Evolutionary conservation across 352 stramenopile genomes (phyloP).

Genomic region (Phytophthora idaei): DNA sequence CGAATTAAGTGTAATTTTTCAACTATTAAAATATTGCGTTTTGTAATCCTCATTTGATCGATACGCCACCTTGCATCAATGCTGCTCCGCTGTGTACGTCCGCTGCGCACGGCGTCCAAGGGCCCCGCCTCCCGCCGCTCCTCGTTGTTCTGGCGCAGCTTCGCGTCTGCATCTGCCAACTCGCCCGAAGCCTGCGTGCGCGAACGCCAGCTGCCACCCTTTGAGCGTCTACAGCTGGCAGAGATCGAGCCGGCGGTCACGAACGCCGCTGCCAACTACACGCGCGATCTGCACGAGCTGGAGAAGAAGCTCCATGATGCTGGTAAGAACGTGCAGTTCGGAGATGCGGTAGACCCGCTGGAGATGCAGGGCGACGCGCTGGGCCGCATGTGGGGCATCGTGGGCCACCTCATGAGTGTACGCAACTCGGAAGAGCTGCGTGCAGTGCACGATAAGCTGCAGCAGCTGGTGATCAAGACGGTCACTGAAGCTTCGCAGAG

Average conservation of each 20-base stretch:
- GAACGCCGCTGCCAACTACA: constrained; percentile 53
- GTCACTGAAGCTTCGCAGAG: constrained; percentile 94
- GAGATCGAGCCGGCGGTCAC: constrained; percentile 70
- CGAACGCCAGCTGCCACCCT: constrained; percentile 67
- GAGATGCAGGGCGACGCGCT: constrained; percentile 93
- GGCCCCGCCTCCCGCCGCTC: constrained; percentile 1
- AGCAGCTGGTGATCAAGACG: constrained; percentile 93
- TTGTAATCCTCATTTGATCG: no score
- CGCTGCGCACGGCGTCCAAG: no score
- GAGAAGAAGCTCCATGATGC: constrained; percentile 41
- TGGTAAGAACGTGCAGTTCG: constrained; percentile 62
- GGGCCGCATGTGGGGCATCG: constrained; percentile 94
- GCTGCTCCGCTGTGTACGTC: no score
- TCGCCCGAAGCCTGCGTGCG: constrained; percentile 61
- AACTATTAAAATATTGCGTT: no score
- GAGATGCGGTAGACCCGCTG: constrained; percentile 90
- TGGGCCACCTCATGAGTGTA: constrained; percentile 96
- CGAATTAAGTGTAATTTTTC: no score
- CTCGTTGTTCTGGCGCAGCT: constrained; percentile 24
- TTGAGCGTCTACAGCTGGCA: constrained; percentile 61
- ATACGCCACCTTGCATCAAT: no score
- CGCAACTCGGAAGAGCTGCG: constrained; percentile 95
- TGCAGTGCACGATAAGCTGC: constrained; percentile 92
- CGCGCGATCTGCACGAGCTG: constrained; percentile 51
- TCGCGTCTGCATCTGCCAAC: constrained; percentile 39